Base-by-base conservation (phyloP, 768 basidiomycete species). In the Tricholomella constricta region DNA sequence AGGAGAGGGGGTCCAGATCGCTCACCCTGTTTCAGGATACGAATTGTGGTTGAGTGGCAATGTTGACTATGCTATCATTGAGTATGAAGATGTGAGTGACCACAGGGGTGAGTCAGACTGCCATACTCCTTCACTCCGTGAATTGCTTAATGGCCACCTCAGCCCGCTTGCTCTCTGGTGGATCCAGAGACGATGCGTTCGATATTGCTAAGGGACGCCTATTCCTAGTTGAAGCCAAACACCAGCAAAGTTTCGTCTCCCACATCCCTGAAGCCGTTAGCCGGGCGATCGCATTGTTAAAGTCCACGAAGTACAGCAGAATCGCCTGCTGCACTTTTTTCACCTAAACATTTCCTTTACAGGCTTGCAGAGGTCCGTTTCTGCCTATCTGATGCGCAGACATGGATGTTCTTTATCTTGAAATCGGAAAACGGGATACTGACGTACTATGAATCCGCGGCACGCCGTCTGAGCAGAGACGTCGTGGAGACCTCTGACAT, bases 331-430 rank as follows among this genome's bases (percentile, higher is more conserved):
- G 5, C 50, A 29, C 47, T 50, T 60, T 45, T 45, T 49, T 61
- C 29, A 54, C 56, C 51, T 63, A 44, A 61, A 11, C 45, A 56
- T 61, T 56, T 1, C 14, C 37, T 41, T 52, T 62, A 35, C 53
- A 70, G 65, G 44, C 59, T 62, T 55, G 55, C 52, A 32, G 62
- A 65, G 40, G 66, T 69, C 54, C 65, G 61, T 54, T 69, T 69
- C 57, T 71, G 68, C 61, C 60, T 71, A 59, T 67, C 69, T 48
- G 65, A 69, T 62, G 65, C 67, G 37, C 59, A 61, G 47, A 56
- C 37, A 32, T 71, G 67, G 68, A 61, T 68, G 47, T 71, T 71
- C 58, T 67, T 64, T 45, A 58, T 69, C 45, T 55, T 68, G 63
- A 65, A 63, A 60, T 54, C 19, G 52, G 59, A 62, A 61, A 52